Evolutionary conservation across 1,284 basidiomycete species (phyloP), one percentile per base, ranked within the genome.

Genomic region (Trichosporon sp.): DNA sequence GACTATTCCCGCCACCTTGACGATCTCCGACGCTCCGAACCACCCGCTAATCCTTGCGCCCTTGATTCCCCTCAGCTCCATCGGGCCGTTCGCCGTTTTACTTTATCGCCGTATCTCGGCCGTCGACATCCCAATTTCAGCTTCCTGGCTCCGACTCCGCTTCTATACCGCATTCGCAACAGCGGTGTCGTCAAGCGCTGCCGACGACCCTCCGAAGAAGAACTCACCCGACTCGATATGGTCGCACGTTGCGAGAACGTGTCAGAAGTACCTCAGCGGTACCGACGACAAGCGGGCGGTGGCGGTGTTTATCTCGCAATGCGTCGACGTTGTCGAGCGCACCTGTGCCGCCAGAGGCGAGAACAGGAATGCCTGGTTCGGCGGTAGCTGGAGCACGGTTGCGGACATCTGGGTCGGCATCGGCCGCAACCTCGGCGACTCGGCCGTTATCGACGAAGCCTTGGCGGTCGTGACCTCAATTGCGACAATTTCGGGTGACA

Each of bases 371-470:
- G 67, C 56, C 12, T 80, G 78, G 78, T 75, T 76, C 29, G 62
- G 44, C 2, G 78, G 78, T 0, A 71, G 72, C 31, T 75, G 74
- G 58, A 79, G 78, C 75, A 64, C 73, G 2, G 76, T 70, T 2
- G 66, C 80, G 15, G 80, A 84, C 44, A 65, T 81, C 25, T 83
- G 82, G 83, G 73, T 80, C 8, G 76, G 75, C 13, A 44, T 83
- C 1, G 79, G 77, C 0, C 73, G 80, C 60, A 75, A 75, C 64
- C 74, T 80, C 13, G 75, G 71, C 8, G 77, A 81, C 58, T 68
- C 73, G 0, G 38, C 25, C 7, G 73, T 76, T 12, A 76, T 81
- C 67, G 77, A 79, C 62, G 70, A 70, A 53, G 78, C 77, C 0
- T 70, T 78, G 25, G 66, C 73, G 1, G 64, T 73, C 23, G 71